Conservation (phyloP, 73 alveolate genomes). For the Halteria grandinella region DNA sequence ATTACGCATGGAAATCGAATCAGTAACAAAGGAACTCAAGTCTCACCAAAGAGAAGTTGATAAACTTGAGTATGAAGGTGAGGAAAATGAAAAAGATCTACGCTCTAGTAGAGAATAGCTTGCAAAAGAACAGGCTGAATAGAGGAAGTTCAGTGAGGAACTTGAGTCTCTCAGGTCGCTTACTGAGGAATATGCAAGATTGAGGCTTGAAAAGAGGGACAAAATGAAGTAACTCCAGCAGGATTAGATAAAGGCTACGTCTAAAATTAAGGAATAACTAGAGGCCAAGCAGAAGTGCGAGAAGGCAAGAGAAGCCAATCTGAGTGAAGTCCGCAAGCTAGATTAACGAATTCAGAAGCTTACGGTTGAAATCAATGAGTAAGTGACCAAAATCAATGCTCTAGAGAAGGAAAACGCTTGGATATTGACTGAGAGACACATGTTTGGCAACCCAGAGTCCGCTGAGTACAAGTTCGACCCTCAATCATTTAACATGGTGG, state of each 20-base stretch:
- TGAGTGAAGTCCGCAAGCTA: background rate
- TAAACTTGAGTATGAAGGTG: constrained; percentile 10
- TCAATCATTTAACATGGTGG: constrained; percentile 67
- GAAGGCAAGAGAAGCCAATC: background rate
- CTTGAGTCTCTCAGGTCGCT: background rate
- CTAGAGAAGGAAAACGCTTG: constrained; percentile 12
- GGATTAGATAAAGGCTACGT: constrained; percentile 6
- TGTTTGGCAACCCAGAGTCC: constrained; percentile 76
- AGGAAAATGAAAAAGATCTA: constrained; percentile 58
- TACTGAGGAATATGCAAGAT: constrained; percentile 6
- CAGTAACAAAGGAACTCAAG: background rate
- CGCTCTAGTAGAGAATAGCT: constrained; percentile 63
- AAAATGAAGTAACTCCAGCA: constrained; percentile 16
- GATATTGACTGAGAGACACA: constrained; percentile 63
- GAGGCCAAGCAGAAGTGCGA: background rate
- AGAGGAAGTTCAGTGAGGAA: constrained; percentile 62
- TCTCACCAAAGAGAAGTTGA: background rate
- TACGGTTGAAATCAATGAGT: background rate
- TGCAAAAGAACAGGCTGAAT: constrained; percentile 67
- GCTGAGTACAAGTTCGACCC: constrained; percentile 74
- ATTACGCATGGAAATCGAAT: constrained; percentile 29
- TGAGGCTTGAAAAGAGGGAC: background rate
- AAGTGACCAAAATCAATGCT: background rate
- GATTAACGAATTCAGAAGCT: background rate
- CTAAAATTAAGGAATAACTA: constrained; percentile 1